Evolutionary conservation across 768 basidiomycete species (phyloP).

Genomic region (Naganishia onofrii): DNA sequence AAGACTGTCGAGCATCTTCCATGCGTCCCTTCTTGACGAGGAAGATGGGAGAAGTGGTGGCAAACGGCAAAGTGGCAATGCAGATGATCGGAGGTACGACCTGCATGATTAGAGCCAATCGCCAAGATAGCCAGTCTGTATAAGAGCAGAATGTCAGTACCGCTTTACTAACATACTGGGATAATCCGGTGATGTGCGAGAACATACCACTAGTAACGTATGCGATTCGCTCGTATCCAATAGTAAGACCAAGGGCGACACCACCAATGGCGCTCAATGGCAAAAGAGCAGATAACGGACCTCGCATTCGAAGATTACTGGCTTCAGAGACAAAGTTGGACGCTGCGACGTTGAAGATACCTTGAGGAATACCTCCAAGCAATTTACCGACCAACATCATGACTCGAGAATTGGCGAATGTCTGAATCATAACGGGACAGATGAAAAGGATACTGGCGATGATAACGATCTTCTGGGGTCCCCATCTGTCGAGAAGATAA

Average conservation of each 20-base stretch:
- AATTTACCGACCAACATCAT: conserved; percentile 32
- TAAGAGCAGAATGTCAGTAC: background rate
- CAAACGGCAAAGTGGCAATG: conserved; percentile 17
- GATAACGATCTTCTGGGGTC: conserved; percentile 27
- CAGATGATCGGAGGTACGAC: conserved; percentile 23
- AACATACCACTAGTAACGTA: conserved; percentile 29
- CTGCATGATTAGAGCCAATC: conserved; percentile 31
- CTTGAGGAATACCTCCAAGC: conserved; percentile 30
- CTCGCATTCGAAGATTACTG: conserved; percentile 22
- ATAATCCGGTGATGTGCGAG: background rate
- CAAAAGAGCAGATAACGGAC: conserved; percentile 25
- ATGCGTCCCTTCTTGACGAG: conserved; percentile 29
- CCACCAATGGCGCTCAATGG: conserved; percentile 24
- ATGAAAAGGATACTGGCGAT: conserved; percentile 29
- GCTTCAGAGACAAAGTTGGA: conserved; percentile 33
- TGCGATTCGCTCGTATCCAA: conserved; percentile 28
- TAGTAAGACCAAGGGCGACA: conserved; percentile 23
- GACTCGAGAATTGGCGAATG: conserved; percentile 19
- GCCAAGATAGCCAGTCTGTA: conserved; percentile 32
- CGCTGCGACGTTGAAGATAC: conserved; percentile 29
- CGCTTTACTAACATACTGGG: background rate
- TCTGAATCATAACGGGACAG: conserved; percentile 24
- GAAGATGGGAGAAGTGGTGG: conserved; percentile 28
- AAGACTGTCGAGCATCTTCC: conserved; percentile 19
- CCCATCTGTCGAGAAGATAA: conserved; percentile 29